A percentile compares a stretch with the other conserved stretches of the same genome.
Conservation (phyloP, 2,329 filamentous ascomycete species). For the Calonectria crousiana region DNA sequence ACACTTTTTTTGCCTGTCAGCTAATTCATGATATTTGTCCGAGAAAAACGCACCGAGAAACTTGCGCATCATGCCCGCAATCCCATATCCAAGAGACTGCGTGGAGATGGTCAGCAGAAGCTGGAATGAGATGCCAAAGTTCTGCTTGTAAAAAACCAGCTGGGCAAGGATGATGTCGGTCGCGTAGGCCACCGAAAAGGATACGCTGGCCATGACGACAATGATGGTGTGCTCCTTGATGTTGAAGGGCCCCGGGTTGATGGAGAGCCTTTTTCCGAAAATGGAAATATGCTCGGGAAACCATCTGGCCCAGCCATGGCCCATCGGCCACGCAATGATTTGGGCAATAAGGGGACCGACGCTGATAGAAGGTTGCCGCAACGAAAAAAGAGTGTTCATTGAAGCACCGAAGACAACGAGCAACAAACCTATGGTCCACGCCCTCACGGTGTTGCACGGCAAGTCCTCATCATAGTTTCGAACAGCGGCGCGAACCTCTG, state of each 20-base stretch:
- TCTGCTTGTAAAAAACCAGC: slow-evolving; percentile 77
- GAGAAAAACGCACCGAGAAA: slow-evolving; percentile 63
- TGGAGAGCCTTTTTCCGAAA: slow-evolving; percentile 66
- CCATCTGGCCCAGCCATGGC: slow-evolving; percentile 69
- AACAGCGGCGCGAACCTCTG: slow-evolving; percentile 74
- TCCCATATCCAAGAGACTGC: slow-evolving; percentile 77
- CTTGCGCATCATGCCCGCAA: slow-evolving; percentile 75
- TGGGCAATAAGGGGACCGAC: slow-evolving; percentile 73
- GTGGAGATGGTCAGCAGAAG: slow-evolving; percentile 75
- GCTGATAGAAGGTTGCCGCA: slow-evolving; percentile 71
- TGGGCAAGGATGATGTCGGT: slow-evolving; percentile 81
- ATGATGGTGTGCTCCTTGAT: slow-evolving; percentile 78
- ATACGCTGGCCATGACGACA: slow-evolving; percentile 78
- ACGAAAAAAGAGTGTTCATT: slow-evolving; percentile 73
- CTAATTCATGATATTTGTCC: neutral
- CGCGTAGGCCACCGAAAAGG: slow-evolving; percentile 77
- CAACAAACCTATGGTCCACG: slow-evolving; percentile 72
- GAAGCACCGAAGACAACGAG: slow-evolving; percentile 69
- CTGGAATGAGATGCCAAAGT: slow-evolving; percentile 76
- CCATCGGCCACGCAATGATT: slow-evolving; percentile 73
- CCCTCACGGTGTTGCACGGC: slow-evolving; percentile 74
- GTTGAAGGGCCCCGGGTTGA: slow-evolving; percentile 79
- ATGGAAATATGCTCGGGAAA: slow-evolving; percentile 64
- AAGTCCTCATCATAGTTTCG: slow-evolving; percentile 74
- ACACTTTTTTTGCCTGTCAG: slow-evolving; percentile 54